phyloP scores from a whole-genome alignment of 2,329 filamentous ascomycete genomes.

The Phaeosphaeria sp. region DNA sequence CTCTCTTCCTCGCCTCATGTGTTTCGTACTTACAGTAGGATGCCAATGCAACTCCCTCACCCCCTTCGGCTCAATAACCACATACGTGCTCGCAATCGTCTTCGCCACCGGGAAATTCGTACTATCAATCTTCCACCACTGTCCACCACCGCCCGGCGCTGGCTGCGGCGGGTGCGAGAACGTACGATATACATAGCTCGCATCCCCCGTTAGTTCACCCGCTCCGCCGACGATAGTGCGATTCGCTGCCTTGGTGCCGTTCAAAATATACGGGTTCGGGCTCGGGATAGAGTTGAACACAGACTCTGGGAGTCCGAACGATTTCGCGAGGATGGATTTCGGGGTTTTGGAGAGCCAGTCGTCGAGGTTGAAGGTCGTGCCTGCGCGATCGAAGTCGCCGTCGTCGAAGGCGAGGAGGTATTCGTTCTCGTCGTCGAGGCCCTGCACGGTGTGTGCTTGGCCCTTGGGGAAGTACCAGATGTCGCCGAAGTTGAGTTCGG shows the following conservation, averaged over 20 bases:
- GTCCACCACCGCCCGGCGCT: conserved; percentile 68
- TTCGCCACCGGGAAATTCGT: conserved; percentile 71
- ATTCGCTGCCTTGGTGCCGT: conserved; percentile 52
- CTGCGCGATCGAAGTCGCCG: conserved; percentile 68
- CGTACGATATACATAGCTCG: conserved; percentile 68
- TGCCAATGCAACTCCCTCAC: conserved; percentile 75
- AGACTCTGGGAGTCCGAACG: conserved; percentile 68
- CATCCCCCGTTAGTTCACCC: conserved; percentile 61
- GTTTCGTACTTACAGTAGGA: conserved; percentile 64
- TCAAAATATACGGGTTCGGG: conserved; percentile 68
- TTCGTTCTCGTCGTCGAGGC: conserved; percentile 71
- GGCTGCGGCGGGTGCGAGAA: conserved; percentile 62
- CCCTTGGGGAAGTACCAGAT: conserved; percentile 76
- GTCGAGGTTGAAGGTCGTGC: conserved; percentile 74
- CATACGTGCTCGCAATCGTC: conserved; percentile 70
- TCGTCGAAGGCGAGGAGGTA: conserved; percentile 72
- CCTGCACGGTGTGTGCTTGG: conserved; percentile 68
- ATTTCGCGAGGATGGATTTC: conserved; percentile 69
- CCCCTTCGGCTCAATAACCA: conserved; percentile 68
- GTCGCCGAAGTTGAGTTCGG: conserved; percentile 66
- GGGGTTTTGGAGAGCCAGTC: conserved; percentile 75
- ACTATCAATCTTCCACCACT: conserved; percentile 69
- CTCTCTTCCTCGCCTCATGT: neutral
- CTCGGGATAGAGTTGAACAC: conserved; percentile 66
- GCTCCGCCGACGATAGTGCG: conserved; percentile 55